A percentile compares a stretch with the other conserved stretches of the same genome.
These are phyloP conservation scores for Pezicula rhizophila DNA, from an alignment of 2,329 filamentous ascomycete genomes.

Conservation along the genomic window DNA sequence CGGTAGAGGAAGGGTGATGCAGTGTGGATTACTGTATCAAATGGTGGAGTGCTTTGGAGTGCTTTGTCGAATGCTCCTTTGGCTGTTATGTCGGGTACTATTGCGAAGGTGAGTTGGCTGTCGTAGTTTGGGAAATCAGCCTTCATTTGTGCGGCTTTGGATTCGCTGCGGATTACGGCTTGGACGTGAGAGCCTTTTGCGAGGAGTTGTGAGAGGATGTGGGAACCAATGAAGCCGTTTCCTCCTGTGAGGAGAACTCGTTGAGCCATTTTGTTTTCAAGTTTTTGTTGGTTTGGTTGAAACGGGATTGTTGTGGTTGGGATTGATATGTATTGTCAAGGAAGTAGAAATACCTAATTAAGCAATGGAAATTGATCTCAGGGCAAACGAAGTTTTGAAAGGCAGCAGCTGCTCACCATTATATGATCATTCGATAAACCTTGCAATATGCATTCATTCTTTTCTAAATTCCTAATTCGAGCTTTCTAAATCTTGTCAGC, in stretches of 20 bases:
- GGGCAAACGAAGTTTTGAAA: no score
- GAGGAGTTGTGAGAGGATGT: constrained; percentile 23
- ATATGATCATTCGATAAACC: no score
- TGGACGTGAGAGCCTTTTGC: constrained; percentile 28
- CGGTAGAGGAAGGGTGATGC: constrained; percentile 46
- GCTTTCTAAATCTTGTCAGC: no score
- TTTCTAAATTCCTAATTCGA: no score
- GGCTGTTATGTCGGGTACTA: constrained; percentile 67
- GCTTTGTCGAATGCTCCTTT: constrained; percentile 61
- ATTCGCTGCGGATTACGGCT: constrained; percentile 35
- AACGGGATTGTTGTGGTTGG: no score
- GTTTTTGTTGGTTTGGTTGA: no score
- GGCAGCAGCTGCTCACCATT: no score
- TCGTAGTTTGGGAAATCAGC: constrained; percentile 28
- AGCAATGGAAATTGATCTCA: no score
- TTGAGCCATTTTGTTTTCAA: constrained; percentile 10
- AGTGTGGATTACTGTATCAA: constrained; percentile 57
- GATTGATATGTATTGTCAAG: no score
- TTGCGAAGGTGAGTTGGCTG: constrained; percentile 33
- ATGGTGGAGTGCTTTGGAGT: constrained; percentile 50
- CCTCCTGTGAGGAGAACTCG: constrained; percentile 26
- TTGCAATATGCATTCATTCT: no score
- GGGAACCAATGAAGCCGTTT: constrained; percentile 26
- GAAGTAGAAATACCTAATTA: no score
- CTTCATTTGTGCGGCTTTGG: constrained; percentile 37